Evolutionary conservation across 2,329 filamentous ascomycete species (phyloP), one percentile per base, ranked within the genome.

Genomic region (Botrytis elliptica): DNA sequence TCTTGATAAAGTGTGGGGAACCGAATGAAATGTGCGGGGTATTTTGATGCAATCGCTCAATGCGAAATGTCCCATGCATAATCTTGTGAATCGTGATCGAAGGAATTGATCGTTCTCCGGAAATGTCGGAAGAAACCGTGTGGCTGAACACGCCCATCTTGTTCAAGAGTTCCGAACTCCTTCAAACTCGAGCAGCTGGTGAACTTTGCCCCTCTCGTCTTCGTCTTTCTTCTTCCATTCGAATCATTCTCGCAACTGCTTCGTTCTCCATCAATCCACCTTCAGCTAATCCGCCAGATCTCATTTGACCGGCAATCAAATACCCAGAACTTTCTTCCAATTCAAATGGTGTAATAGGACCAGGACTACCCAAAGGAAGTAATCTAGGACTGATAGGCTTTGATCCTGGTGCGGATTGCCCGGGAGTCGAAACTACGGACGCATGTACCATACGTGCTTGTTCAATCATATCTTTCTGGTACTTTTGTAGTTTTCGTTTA

Each of bases 291-390:
- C 63, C 60, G 29, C 68, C 55, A n/a, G 70, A 49, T 64, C 72
- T 60, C 52, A 55, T 67, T 44, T 73, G 49, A 52, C 77, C 77
- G 22, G 77, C 79, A 57, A 76, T 72, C 29, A 81, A 72, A 73
- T 81, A 80, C 4, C 79, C 77, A 33, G 75, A 76, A 62, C 74
- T 73, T 59, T 79, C 85, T 57, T 85, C 85, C 10, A 91, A 80
- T 29, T 88, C 87, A 84, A 90, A 89, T 1, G 89, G 88, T 1
- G 89, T 90, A 22, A 90, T 88, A 0, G 88, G 88, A 0, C 88
- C 88, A 0, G 88, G 88, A 74, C 88, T 89, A 5, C 88, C 87
- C 18, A 89, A 78, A 0, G 88, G 88, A 60, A 81, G 80, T 9
- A 90, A 81, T 42, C 85, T 81, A 1, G 87, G 87, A 3, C 86